Evolutionary conservation across 2,329 filamentous ascomycete species (phyloP).

Genomic region (Nectriaceae sp.): DNA sequence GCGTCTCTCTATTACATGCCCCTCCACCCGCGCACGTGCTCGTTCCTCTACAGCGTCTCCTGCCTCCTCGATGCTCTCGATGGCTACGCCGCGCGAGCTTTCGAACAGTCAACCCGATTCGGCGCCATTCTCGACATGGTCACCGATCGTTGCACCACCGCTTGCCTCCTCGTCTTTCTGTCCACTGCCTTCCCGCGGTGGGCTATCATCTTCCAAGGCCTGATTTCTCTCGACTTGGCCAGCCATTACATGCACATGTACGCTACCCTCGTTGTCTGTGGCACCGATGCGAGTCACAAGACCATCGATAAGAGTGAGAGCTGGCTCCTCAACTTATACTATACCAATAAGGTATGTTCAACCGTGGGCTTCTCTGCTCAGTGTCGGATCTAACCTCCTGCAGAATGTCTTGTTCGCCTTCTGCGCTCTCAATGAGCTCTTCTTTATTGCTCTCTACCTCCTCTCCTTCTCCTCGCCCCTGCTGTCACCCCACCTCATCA

Average conservation of each 20-base stretch:
- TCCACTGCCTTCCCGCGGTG: slow-evolving; percentile 93
- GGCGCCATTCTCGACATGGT: slow-evolving; percentile 99
- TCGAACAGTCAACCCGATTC: slow-evolving; percentile 90
- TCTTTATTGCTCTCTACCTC: slow-evolving; percentile 98
- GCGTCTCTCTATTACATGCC: slow-evolving; percentile 99
- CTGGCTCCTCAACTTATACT: slow-evolving; percentile 91
- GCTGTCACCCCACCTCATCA: slow-evolving; percentile 80
- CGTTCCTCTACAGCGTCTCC: slow-evolving; percentile 86
- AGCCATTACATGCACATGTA: slow-evolving; percentile 99
- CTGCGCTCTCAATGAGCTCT: slow-evolving; percentile 89
- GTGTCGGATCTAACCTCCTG: slow-evolving; percentile 8
- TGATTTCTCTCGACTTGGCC: slow-evolving; percentile 90
- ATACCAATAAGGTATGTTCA: slow-evolving; percentile 83
- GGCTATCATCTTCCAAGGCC: slow-evolving; percentile 89
- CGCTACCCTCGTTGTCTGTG: slow-evolving; percentile 85
- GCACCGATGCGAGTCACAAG: slow-evolving; percentile 83
- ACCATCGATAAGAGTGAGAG: slow-evolving; percentile 86
- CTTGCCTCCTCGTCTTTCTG: slow-evolving; percentile 91
- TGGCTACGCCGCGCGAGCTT: slow-evolving; percentile 79
- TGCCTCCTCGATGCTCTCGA: slow-evolving; percentile 95
- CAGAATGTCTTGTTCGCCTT: slow-evolving; percentile 89
- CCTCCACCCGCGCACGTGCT: slow-evolving; percentile 94
- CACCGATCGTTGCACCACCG: slow-evolving; percentile 94
- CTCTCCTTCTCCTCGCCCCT: slow-evolving; percentile 93
- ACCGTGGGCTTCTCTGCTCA: background rate